Base-by-base conservation (phyloP, 306 rosid species). In the Cucurbita moschata region DNA sequence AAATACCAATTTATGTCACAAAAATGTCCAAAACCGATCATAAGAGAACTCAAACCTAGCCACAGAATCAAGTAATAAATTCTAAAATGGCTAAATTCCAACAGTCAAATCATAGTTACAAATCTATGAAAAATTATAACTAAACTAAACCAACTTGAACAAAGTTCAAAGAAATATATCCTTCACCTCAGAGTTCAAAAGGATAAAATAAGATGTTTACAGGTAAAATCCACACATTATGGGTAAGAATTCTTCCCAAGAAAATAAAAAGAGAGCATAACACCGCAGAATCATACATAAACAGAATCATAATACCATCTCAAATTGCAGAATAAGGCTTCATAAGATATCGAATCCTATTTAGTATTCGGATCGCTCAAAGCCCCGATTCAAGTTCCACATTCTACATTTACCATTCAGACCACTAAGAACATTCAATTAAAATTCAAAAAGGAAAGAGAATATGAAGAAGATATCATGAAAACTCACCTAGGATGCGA, bases 401-500 rank as follows among this genome's bases (percentile, higher is more conserved):
- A 65, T 44, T 66, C 12, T 10, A 21, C 18, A 42, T 18, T 65
- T 10, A 2, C 13, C 65, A 9, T 58, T 30, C 35, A 30, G 1
- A 19, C 19, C 12, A 56, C 9, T 56, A 8, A 19, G 13, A 5
- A n/a, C 26, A 35, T n/a, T 26, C 18, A 39, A 71, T 15, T 60
- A 60, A 10, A 18, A 10, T 16, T 15, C 1, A 5, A 77, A 30
- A 58, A 51, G 43, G 19, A 5, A 5, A 49, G 57, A 11, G 37
- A 80, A 30, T 85, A 84, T 76, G 81, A 90, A 49, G 62, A 62
- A 56, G 3, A 52, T 37, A 12, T 3, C 5, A 35, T 5, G 50
- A 35, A 60, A 42, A 66, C 72, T 66, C 6, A 56, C 64, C 67
- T 10, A 73, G 46, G 43, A 18, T 26, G 12, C 21, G 23, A 26